Conservation (phyloP, 164 flowering plant species). For the Echeveria elegans region DNA sequence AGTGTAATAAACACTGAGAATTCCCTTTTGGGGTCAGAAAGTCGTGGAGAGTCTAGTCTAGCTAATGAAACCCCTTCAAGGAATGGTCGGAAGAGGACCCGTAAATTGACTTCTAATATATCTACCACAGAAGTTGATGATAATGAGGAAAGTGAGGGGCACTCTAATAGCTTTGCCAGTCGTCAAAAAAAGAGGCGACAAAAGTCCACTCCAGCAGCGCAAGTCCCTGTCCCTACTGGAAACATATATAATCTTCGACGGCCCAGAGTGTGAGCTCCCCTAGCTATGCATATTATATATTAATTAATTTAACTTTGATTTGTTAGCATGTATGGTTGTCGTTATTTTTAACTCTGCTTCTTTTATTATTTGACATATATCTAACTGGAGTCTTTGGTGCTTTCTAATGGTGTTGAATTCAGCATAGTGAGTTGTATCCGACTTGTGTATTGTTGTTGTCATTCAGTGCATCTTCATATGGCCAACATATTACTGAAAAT, state of each 20-base stretch:
- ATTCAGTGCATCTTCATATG: neutral
- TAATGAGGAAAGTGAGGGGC: slow-evolving; percentile 29
- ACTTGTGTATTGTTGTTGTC: neutral
- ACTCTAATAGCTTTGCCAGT: slow-evolving; percentile 21
- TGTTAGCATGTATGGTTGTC: neutral
- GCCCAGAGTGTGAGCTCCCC: slow-evolving; percentile 24
- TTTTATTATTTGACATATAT: neutral
- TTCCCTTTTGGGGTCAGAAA: slow-evolving; percentile 14
- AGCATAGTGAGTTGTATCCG: neutral
- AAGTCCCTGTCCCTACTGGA: slow-evolving; percentile 13
- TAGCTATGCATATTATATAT: neutral
- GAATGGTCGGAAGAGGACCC: slow-evolving; percentile 31
- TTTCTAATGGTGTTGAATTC: neutral
- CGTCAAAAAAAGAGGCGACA: slow-evolving; percentile 26
- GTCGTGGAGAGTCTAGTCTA: slow-evolving; percentile 21
- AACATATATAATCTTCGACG: slow-evolving; percentile 35
- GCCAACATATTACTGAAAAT: neutral
- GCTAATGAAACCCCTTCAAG: slow-evolving; percentile 19
- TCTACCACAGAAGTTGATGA: slow-evolving; percentile 23
- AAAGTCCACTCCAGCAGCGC: slow-evolving; percentile 18
- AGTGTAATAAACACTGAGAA: slow-evolving; percentile 22
- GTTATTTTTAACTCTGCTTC: neutral
- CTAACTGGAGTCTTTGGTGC: neutral
- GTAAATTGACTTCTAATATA: slow-evolving; percentile 19
- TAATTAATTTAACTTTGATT: neutral